A percentile compares a stretch with the other conserved stretches of the same genome.
Evolutionary conservation across 805 yeast genomes (phyloP).

Genomic region (Candida cerambycidarum): DNA sequence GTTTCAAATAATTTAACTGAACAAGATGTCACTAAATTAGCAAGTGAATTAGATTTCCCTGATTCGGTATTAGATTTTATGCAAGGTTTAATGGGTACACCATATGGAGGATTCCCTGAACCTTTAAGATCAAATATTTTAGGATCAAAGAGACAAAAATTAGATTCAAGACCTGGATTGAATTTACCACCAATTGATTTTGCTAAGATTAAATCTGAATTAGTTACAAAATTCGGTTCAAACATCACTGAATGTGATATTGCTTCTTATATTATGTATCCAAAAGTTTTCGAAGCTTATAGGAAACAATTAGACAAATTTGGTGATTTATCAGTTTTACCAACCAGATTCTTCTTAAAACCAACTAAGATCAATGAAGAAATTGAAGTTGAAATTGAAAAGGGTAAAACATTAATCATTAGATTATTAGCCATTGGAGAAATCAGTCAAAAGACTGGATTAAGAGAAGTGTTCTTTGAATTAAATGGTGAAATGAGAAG

Average conservation of each 20-base stretch:
- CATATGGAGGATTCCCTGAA: constrained; percentile 99
- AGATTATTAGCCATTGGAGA: constrained; percentile 93
- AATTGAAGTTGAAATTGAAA: constrained; percentile 82
- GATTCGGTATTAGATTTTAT: constrained; percentile 97
- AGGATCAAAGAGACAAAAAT: constrained; percentile 88
- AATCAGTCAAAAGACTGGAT: constrained; percentile 78
- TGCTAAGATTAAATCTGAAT: constrained; percentile 66
- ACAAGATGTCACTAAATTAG: constrained; percentile 85
- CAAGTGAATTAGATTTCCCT: constrained; percentile 94
- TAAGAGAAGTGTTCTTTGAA: constrained; percentile 95
- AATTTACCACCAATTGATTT: constrained; percentile 83
- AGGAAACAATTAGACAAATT: constrained; percentile 69
- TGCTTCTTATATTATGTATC: constrained; percentile 97
- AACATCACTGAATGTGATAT: constrained; percentile 78
- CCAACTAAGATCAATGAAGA: constrained; percentile 89
- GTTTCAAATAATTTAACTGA: constrained; percentile 87
- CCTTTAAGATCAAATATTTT: constrained; percentile 92
- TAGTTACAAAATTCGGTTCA: constrained; percentile 73
- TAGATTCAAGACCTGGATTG: constrained; percentile 89
- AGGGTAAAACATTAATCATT: constrained; percentile 91
- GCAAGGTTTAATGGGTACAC: constrained; percentile 99
- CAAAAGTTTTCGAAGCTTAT: constrained; percentile 92
- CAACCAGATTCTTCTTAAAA: constrained; percentile 87
- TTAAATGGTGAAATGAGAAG: constrained; percentile 98
- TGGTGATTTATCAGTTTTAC: constrained; percentile 92